Base-by-base conservation (phyloP, 192 early-diverging fungal genomes). In the Polychytrium aggregatum region DNA sequence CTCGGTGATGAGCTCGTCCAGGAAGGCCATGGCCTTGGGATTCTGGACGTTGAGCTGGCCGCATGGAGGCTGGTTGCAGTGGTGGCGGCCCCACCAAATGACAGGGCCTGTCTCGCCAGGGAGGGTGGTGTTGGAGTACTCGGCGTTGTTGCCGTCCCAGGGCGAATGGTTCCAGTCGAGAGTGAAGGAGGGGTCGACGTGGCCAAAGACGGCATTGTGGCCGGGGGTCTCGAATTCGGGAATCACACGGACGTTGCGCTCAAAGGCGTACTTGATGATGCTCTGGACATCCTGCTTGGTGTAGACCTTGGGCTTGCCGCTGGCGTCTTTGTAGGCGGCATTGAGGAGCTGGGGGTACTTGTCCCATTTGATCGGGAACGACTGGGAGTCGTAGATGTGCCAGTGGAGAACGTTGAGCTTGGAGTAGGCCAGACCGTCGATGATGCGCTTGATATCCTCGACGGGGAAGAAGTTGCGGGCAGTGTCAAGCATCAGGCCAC, bases 161-260 rank as follows among this genome's bases (percentile, higher is more conserved):
- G 2, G n/a, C 24, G 46, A 52, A 25, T 34, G 25, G 14, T 18
- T 33, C 22, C 25, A 37, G 14, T 9, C 33, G 22, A n/a, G 16
- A 14, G 57, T 52, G 56, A 64, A 26, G 20, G 50, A 44, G 0
- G 27, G 26, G 14, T 40, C 6, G 11, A 6, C 25, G 22, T 11
- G 39, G 11, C 46, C 61, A 61, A 61, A 74, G 13, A 53, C 45
- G 18, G 59, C 63, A n/a, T 76, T 82, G 54, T 93, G 85, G 1
- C 82, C 83, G 11, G 87, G 86, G 68, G 86, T 86, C 58, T 96
- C 89, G 45, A 92, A 76, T 57, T 96, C 92, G 2, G 89, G 89
- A 48, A 93, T 84, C 17, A 96, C 64, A 17, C 92, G 77, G 41
- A 93, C 76, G n/a, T 85, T 87, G 22, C 82, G 77, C 30, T 65